Evolutionary conservation across 495 filamentous ascomycete species (phyloP).

Genomic region (Annulohypoxylon nitens): DNA sequence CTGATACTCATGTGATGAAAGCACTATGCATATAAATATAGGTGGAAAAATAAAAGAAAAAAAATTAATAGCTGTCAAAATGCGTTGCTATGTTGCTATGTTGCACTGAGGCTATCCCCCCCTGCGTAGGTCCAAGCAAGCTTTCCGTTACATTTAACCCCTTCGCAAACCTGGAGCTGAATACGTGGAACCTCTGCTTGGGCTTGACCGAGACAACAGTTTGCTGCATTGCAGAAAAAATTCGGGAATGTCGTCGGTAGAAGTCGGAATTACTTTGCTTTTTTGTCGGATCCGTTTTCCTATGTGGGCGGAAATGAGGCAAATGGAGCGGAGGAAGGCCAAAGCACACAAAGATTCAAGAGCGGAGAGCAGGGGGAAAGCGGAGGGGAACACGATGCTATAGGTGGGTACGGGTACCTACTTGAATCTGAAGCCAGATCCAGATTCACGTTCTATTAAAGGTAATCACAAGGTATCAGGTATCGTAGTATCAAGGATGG

Average conservation of each 20-base stretch:
- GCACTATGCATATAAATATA: neutral
- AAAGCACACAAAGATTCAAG: neutral
- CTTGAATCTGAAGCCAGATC: neutral
- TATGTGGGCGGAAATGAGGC: neutral
- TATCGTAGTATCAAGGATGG: slow-evolving; percentile 12
- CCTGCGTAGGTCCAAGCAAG: neutral
- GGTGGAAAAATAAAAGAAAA: neutral
- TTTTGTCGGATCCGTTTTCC: slow-evolving; percentile 13
- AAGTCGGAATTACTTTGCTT: slow-evolving; percentile 23
- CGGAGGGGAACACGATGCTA: slow-evolving; percentile 3
- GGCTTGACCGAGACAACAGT: slow-evolving; percentile 20
- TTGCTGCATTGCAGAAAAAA: slow-evolving; percentile 18
- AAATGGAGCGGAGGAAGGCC: neutral
- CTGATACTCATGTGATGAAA: neutral
- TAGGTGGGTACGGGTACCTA: neutral
- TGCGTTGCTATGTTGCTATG: neutral
- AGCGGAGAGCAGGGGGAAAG: neutral
- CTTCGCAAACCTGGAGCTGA: slow-evolving; percentile 13
- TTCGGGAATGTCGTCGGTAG: slow-evolving; percentile 32
- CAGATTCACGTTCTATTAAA: slow-evolving; percentile 10
- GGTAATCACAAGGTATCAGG: slow-evolving; percentile 1
- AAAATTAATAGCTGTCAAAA: neutral
- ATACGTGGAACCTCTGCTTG: slow-evolving; percentile 20
- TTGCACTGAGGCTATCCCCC: slow-evolving; percentile 2
- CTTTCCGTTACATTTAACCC: slow-evolving; percentile 24